Base-by-base conservation (phyloP, 352 stramenopile genomes). In the Blastocystis sp. region DNA sequence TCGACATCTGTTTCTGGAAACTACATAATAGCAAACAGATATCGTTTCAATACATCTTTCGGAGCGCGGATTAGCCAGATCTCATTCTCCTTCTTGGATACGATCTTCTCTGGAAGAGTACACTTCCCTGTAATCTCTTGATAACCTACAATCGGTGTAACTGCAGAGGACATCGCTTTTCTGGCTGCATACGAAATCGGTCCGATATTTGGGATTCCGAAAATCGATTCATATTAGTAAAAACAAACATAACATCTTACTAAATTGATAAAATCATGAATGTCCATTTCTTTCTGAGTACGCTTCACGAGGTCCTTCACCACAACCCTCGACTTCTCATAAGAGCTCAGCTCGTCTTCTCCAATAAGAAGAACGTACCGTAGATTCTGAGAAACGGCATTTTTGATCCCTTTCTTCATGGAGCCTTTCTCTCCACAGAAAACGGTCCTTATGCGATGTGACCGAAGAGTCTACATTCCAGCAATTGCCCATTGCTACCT, bases 41-140 rank as follows among this genome's bases (percentile, higher is more conserved):
- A 9, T 18, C 47, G 41, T 6, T 29, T 55, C 4, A 34, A 8
- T 84, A 84, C 73, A 50, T 66, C 53, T 34, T 68, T 69, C 2
- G 73, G 73, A 84, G 73, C 73, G 23, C 53, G 73, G 47, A 84
- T 68, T 20, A 84, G 34, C 73, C 73, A 84, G 26, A 84, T 84
- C 73, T 84, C 73, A 43, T 84, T 84, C 15, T 61, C n/a, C 47
- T 84, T 84, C 50, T 84, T 84, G 7, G 59, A 66, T 13, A 84
- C 73, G 18, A 84, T 29, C 73, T 84, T 84, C 53, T 84, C 73
- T 29, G 73, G 73, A 39, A 84, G 73, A 43, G 73, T 39, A 69
- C 73, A 84, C 29, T 64, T 84, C 47, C 73, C 73, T n/a, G 26
- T 39, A 20, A 84, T 34, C 53, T 15, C 15, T 45, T 84, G 59